Evolutionary conservation across 805 yeast genomes (phyloP), one percentile per base, ranked within the genome.

Genomic region (Hanseniaspora vineae): DNA sequence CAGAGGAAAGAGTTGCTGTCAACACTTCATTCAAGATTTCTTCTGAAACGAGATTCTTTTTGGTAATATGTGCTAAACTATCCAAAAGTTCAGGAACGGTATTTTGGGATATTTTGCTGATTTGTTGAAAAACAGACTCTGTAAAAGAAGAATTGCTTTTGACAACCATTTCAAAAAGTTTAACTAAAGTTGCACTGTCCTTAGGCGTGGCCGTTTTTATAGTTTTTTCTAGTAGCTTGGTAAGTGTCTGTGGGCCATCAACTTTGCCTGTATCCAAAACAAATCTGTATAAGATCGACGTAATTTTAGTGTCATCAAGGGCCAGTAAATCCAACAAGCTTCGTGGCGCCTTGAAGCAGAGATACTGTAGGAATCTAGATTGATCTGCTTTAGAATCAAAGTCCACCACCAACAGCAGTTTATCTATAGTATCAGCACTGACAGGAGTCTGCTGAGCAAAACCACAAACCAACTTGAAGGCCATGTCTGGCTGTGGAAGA

Each of bases 41-140:
- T 3, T 72, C 65, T 0, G 86, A 74, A 33, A 82, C 58, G 0
- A 79, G 66, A 54, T 73, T 78, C 51, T 78, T 78, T 17, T 71
- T 66, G 1, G 62, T 51, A 1, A 40, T 6, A 19, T 14, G n/a
- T 4, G 78, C 66, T n/a, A 82, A 60, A n/a, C 66, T 64, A 8
- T 61, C 60, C 39, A 82, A 62, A 18, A 80, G 57, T 0, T 53
- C 39, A n/a, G 73, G 70, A 0, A 79, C 61, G 20, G 70, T 57
- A 0, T 54, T 52, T 2, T 74, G 71, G 50, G 66, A 69, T 12
- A 62, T 55, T 1, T 58, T 50, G 0, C 70, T 66, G 9, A 81
- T 65, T 2, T 61, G 49, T n/a, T 65, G 59, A 56, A 71, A 80
- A 1, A 77, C 55, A 2, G 65, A 60, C 58, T 82, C 31, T 4